These are phyloP conservation scores for Stephania japonica DNA, from an alignment of 164 flowering plant species.

Conservation along the genomic window DNA sequence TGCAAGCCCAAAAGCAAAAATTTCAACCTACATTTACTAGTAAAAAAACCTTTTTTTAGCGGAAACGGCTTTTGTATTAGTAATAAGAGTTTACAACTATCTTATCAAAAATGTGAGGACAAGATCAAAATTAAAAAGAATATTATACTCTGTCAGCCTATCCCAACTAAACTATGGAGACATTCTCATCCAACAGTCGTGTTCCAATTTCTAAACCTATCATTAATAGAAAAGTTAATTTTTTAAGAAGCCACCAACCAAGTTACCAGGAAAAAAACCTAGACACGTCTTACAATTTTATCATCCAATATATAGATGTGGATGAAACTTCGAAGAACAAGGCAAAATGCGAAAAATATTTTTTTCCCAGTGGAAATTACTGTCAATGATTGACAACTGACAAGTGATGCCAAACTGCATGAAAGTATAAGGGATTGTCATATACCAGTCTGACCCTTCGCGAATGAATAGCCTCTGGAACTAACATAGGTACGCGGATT, in stretches of 20 bases:
- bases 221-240: no score
- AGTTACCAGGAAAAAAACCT: neutral
- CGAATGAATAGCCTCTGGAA: constrained; percentile 52
- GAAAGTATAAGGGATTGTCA: neutral
- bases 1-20: neutral
- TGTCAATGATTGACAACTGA: neutral
- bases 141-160: no score
- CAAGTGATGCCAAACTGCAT: neutral
- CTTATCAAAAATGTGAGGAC: no score
- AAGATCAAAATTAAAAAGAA: neutral
- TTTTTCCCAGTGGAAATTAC: neutral
- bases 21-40: no score
- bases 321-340: neutral
- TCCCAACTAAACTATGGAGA: neutral
- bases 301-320: neutral
- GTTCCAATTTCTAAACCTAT: no score
- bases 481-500: constrained; percentile 78
- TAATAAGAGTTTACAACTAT: no score
- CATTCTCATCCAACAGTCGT: no score
- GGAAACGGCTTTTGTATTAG: no score
- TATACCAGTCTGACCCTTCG: constrained; percentile 71
- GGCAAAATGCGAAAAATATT: neutral
- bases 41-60: no score
- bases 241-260: no score
- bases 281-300: neutral